These are phyloP conservation scores for Paraconiothyrium sp. DNA, from an alignment of 2,329 filamentous ascomycete species.

Conservation along the genomic window DNA sequence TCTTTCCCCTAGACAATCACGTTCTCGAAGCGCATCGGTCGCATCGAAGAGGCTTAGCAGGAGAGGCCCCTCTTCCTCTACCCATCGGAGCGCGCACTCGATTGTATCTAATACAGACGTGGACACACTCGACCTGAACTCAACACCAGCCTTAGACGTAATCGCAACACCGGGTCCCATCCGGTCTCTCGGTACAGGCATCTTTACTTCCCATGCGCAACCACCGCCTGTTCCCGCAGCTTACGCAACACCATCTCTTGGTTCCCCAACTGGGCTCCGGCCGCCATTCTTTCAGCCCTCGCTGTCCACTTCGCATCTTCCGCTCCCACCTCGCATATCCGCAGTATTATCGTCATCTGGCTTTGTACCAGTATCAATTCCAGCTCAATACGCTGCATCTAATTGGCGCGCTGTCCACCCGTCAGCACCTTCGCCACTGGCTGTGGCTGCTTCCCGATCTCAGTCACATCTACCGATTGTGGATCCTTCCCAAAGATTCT, in stretches of 20 bases:
- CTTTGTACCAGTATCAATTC: constrained; percentile 36
- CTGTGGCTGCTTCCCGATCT: constrained; percentile 30
- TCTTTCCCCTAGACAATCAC: constrained; percentile 30
- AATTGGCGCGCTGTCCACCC: constrained; percentile 46
- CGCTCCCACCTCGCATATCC: constrained; percentile 32
- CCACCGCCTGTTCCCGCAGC: constrained; percentile 41
- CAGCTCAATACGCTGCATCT: constrained; percentile 42
- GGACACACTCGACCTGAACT: constrained; percentile 35
- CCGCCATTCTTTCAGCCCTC: constrained; percentile 29
- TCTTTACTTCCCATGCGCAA: constrained; percentile 41
- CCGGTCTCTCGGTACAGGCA: constrained; percentile 31
- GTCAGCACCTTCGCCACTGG: constrained; percentile 26
- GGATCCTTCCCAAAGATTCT: constrained; percentile 22
- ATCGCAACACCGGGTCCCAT: constrained; percentile 32
- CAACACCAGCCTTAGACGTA: constrained; percentile 28
- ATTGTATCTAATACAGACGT: constrained; percentile 37
- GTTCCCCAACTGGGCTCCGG: constrained; percentile 25
- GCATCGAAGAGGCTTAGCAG: constrained; percentile 27
- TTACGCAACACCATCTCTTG: constrained; percentile 27
- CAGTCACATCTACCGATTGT: constrained; percentile 28
- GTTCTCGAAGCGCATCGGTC: constrained; percentile 23
- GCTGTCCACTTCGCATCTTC: constrained; percentile 21
- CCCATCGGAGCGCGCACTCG: constrained; percentile 27
- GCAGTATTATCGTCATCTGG: constrained; percentile 26
- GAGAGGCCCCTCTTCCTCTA: constrained; percentile 26